Evolutionary conservation across 2,329 filamentous ascomycete genomes (phyloP), one percentile per base, ranked within the genome.

Genomic region (Alternaria rosae): DNA sequence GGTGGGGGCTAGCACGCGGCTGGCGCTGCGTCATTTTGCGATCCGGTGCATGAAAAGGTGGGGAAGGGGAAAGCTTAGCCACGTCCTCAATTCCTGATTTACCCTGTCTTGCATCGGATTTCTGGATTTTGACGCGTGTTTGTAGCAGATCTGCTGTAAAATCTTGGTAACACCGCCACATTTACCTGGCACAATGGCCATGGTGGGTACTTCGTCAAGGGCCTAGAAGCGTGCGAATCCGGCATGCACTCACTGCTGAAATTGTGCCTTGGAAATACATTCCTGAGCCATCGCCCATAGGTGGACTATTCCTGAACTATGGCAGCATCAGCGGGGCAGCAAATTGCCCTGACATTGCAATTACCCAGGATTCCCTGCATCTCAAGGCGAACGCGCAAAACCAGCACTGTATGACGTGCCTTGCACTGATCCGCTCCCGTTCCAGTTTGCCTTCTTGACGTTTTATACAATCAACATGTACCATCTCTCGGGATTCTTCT

Each of bases 11-110:
- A 64, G 68, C 67, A 68, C 62, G 62, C 59, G 62, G 61, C 58
- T 45, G 44, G 51, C 50, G 57, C 61, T 73, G 71, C 74, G 72
- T 76, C 74, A 76, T 74, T 67, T 28, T 53, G 11, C 56, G 38
- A 54, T 61, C 55, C 51, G 32, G 38, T 61, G 64, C 65, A 64
- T 57, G 62, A 28, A 61, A 68, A 62, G 57, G 61, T 66, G 70
- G 69, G 69, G 70, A 62, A 65, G 63, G 20, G 11, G 45, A 64
- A 73, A 71, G 70, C 70, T 74, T 73, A 70, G 62, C 62, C 61
- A 61, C 58, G 43, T 59, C 62, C 61, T 59, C 62, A 67, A 58
- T 66, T 68, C 70, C 68, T 70, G 68, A 61, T 73, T 72, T 63
- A 57, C 45, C 25, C 30, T 47, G 52, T 21, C 51, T 57, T 61